Percentiles rank a stretch among this genome's conserved stretches.
Conservation (phyloP, 176 grass and related monocot genomes). For the Rhipidocladum racemiflorum region DNA sequence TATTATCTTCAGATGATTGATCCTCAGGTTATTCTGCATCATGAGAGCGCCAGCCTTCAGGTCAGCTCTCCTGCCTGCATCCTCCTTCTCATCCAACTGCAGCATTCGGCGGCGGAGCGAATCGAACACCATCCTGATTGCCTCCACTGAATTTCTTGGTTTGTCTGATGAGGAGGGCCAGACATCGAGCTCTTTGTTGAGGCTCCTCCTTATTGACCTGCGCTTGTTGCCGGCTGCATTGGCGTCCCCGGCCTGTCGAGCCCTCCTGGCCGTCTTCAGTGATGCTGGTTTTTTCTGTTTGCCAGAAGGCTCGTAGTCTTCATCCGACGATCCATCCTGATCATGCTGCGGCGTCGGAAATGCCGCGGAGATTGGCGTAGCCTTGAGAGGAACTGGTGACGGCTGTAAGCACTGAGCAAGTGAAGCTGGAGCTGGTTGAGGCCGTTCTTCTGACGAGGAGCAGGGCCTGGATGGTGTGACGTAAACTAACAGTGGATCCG, state of each 20-base stretch:
- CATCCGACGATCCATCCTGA: conserved; percentile 13
- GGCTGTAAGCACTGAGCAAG: background rate
- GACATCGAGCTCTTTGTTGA: conserved; percentile 24
- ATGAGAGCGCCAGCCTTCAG: conserved; percentile 51
- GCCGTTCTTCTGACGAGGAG: conserved; percentile 3
- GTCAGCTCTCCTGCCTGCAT: conserved; percentile 31
- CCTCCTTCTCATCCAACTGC: conserved; percentile 52
- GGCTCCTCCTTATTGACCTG: conserved; percentile 32
- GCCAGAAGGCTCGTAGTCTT: conserved; percentile 4
- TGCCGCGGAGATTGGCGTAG: conserved; percentile 30
- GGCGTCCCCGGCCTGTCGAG: background rate
- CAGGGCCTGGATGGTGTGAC: conserved; percentile 32
- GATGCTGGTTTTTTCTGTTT: background rate
- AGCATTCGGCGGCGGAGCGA: conserved; percentile 46
- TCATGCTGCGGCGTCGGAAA: background rate
- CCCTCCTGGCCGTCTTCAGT: conserved; percentile 20
- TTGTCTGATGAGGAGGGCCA: conserved; percentile 26
- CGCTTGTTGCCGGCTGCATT: conserved; percentile 18
- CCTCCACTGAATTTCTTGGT: conserved; percentile 43
- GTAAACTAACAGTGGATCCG: conserved; percentile 25
- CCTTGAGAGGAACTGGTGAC: conserved; percentile 30
- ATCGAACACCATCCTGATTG: conserved; percentile 45
- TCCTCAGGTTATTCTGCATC: conserved; percentile 46
- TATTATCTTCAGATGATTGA: conserved; percentile 45
- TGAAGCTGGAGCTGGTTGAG: conserved; percentile 22